Percentiles rank a stretch among this genome's conserved stretches.
Evolutionary conservation across 306 rosid species (phyloP).

Genomic region (Casuarina cunninghamiana): DNA sequence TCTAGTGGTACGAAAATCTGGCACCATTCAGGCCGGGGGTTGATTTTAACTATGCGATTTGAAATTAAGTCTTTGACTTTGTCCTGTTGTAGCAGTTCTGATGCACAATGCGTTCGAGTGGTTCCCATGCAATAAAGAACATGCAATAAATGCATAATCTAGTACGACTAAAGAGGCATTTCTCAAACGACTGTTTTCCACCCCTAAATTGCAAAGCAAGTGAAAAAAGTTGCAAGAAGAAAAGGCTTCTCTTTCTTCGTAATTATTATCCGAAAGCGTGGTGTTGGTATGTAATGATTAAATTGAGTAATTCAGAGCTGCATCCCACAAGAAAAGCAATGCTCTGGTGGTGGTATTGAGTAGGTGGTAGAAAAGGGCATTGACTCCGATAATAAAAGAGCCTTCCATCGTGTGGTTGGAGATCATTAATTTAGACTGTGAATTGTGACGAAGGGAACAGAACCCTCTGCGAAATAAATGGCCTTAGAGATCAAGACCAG

Average conservation of each 20-base stretch:
- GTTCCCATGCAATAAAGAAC: neutral
- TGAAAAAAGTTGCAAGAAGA: no score
- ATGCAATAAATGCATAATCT: constrained; percentile 1
- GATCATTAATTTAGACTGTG: constrained; percentile 24
- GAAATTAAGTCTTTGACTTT: neutral
- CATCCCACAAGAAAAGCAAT: constrained; percentile 36
- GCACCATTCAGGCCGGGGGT: neutral
- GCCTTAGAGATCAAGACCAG: neutral
- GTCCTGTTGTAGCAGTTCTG: neutral
- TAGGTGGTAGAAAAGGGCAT: constrained; percentile 39
- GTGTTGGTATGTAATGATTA: neutral
- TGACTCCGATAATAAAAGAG: constrained; percentile 34
- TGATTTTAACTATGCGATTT: neutral
- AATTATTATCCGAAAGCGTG: neutral
- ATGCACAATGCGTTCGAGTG: neutral
- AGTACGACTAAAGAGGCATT: no score
- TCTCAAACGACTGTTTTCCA: no score
- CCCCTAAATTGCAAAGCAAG: no score
- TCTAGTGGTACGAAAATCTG: no score
- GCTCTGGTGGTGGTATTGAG: constrained; percentile 19
- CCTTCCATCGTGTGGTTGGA: constrained; percentile 39
- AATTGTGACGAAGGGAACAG: no score
- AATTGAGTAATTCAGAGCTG: constrained; percentile 26
- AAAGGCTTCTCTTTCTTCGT: no score
- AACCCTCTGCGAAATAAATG: neutral